These are phyloP conservation scores for Fraxinus ornus DNA, from an alignment of 305 asterid genomes.

Conservation along the genomic window DNA sequence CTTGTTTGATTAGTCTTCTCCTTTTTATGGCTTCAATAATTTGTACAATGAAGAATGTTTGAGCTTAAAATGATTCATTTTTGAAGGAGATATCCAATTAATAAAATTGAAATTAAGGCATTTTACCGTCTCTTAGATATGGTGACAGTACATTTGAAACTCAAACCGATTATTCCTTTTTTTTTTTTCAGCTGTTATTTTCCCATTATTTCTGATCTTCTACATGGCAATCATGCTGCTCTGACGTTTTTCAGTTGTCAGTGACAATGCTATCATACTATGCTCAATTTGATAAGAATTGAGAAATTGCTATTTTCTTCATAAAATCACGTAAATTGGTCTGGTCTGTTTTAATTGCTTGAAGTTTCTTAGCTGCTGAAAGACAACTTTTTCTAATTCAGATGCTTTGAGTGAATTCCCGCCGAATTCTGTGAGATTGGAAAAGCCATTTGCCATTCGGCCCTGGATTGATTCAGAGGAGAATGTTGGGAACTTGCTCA, in stretches of 20 bases:
- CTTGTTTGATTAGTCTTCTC: background rate
- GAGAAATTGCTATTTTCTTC: background rate
- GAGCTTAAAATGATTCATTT: background rate
- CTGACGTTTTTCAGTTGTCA: background rate
- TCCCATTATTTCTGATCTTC: background rate
- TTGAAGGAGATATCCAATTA: background rate
- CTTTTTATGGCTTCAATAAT: background rate
- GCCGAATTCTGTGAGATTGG: constrained; percentile 73
- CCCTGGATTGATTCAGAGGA: constrained; percentile 97
- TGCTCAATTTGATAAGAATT: background rate
- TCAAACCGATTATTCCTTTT: background rate
- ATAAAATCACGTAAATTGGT: background rate
- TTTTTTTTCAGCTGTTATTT: background rate
- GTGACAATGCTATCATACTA: background rate
- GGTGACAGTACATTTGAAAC: background rate
- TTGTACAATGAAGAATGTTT: background rate
- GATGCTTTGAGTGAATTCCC: constrained; percentile 85
- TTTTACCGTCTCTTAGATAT: background rate
- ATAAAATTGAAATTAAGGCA: background rate
- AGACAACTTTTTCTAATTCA: constrained; percentile 38
- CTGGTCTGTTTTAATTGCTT: constrained; percentile 12
- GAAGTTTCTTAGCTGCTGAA: constrained; percentile 14
- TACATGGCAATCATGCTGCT: constrained; percentile 5
- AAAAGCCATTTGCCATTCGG: constrained; percentile 69
- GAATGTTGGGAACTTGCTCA: constrained; percentile 87